Evolutionary conservation across 805 yeast genomes (phyloP).

Genomic region (Lachancea dasiensis): DNA sequence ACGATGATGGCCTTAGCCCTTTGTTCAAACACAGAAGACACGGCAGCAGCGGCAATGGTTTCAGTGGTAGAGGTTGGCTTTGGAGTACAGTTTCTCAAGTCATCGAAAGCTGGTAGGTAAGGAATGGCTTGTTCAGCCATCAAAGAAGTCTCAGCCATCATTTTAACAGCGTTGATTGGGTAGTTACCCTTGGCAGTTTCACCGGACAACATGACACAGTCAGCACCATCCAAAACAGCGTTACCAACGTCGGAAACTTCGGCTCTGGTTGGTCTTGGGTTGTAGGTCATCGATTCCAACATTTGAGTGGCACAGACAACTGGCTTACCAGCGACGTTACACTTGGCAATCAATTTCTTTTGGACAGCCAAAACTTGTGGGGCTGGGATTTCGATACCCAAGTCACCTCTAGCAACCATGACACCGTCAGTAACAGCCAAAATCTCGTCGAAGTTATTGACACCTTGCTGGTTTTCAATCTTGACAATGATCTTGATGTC

Average conservation of each 20-base stretch:
- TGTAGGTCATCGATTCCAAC: constrained; percentile 99
- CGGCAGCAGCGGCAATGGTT: constrained; percentile 96
- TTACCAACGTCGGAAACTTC: constrained; percentile 99
- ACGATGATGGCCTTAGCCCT: constrained; percentile 95
- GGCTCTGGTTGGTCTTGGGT: constrained; percentile 99
- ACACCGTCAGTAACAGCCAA: constrained; percentile 95
- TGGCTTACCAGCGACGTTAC: constrained; percentile 99
- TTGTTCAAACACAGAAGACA: constrained; percentile 93
- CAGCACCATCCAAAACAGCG: constrained; percentile 98
- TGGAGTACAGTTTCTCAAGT: constrained; percentile 75
- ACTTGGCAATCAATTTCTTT: constrained; percentile 97
- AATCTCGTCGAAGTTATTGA: constrained; percentile 97
- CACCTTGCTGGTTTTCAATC: constrained; percentile 99
- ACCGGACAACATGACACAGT: constrained; percentile 99
- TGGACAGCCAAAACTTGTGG: constrained; percentile 98
- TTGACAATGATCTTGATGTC: constrained; percentile 94
- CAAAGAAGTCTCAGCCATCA: constrained; percentile 97
- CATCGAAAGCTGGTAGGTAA: constrained; percentile 77
- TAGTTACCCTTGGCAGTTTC: constrained; percentile 99
- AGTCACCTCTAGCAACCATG: constrained; percentile 99
- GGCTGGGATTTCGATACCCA: constrained; percentile 99
- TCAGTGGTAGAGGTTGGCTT: constrained; percentile 91
- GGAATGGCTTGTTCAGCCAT: constrained; percentile 97
- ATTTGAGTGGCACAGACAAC: constrained; percentile 99
- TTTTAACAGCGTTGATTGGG: constrained; percentile 94